Evolutionary conservation across 2,329 filamentous ascomycete genomes (phyloP), one percentile per base, ranked within the genome.

Genomic region (Alternaria sp.): DNA sequence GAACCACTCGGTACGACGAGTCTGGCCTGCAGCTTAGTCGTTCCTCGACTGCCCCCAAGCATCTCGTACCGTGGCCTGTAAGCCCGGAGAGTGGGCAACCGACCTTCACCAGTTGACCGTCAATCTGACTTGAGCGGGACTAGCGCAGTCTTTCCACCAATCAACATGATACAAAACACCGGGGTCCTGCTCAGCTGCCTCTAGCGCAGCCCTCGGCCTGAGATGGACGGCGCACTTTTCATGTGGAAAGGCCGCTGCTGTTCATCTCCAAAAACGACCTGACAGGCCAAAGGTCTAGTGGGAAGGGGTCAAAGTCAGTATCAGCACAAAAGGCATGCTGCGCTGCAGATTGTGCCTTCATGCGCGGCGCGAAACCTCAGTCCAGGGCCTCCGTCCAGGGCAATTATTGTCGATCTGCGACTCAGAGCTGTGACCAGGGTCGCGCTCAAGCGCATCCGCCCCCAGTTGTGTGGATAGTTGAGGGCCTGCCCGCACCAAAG

Each of bases 401-500:
- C 46, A 24, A 26, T n/a, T n/a, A 38, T n/a, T n/a, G 46, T 49
- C 61, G 68, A 74, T 73, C 70, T 71, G 68, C 72, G 71, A 75
- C 69, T 74, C 73, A 72, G 67, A 61, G 54, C 60, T 51, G 57
- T 51, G 69, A 68, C 64, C 69, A 68, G 71, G 71, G 63, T 59
- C 41, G 59, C 36, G 54, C 52, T 64, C 68, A 70, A 69, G 67
- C 68, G 68, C 70, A 63, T 72, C 67, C 71, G 69, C 70, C 68
- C 66, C 68, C 64, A 62, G 64, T 65, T 60, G 61, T 63, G 62
- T 66, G 63, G 62, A 59, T 61, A 64, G 62, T 55, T 42, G 52
- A 57, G 51, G 60, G 66, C 61, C 64, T 68, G 65, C 65, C 70
- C 66, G 60, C 52, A 69, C 59, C 63, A 67, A 61, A 65, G 59